Evolutionary conservation across 805 yeast genomes (phyloP).

Genomic region (Wickerhamiella lipophila): DNA sequence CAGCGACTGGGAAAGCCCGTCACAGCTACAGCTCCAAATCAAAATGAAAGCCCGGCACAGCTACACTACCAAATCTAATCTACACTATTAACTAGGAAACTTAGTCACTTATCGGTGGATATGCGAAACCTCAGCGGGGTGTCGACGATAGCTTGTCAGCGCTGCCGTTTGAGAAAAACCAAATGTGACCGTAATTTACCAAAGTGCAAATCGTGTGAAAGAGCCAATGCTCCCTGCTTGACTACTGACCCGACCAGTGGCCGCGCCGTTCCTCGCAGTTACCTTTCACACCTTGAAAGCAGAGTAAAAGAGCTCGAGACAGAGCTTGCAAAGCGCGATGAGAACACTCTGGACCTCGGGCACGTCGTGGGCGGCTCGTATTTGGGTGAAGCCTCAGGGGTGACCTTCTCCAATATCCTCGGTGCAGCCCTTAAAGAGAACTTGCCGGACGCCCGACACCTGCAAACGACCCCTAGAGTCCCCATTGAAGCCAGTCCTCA

Average conservation of each 20-base stretch:
- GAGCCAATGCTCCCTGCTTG: conserved; percentile 61
- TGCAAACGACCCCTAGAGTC: conserved; percentile 25
- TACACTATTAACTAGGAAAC: conserved; percentile 19
- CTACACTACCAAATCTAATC: no score
- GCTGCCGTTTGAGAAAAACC: conserved; percentile 60
- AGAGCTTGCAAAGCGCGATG: conserved; percentile 31
- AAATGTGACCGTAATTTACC: conserved; percentile 61
- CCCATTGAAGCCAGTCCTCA: conserved; percentile 32
- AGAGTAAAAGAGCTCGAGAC: conserved; percentile 45
- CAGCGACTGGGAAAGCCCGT: no score
- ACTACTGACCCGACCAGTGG: conserved; percentile 85
- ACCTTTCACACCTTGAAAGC: conserved; percentile 59
- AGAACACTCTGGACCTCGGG: conserved; percentile 4
- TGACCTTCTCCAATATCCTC: conserved; percentile 14
- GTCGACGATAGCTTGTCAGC: conserved; percentile 47
- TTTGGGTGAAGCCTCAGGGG: conserved; percentile 15
- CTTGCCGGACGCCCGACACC: conserved; percentile 12
- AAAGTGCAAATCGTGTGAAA: conserved; percentile 46
- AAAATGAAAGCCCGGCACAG: no score
- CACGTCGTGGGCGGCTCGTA: conserved; percentile 11
- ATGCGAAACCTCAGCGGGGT: conserved; percentile 10
- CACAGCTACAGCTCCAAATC: no score
- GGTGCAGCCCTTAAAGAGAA: conserved; percentile 14
- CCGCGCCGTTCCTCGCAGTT: conserved; percentile 62
- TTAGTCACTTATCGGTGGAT: conserved; percentile 8